Evolutionary conservation across 495 filamentous ascomycete genomes (phyloP), one percentile per base, ranked within the genome.

Genomic region (Penicillium canescens): DNA sequence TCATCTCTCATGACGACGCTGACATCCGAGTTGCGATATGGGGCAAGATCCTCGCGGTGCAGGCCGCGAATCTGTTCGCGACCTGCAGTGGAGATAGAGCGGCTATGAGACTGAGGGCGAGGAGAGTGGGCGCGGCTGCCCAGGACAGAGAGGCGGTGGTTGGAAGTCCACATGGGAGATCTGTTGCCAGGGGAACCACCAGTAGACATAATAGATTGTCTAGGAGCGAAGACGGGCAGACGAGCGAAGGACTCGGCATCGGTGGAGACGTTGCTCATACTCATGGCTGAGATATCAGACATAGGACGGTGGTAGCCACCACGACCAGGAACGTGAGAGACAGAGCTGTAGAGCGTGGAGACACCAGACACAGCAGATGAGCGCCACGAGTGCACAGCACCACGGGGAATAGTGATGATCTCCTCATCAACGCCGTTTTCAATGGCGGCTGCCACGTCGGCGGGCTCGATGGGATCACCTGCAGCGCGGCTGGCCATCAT

Each of bases 11-110:
- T 70, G 51, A 71, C 70, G n/a, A 57, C 53, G 54, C 70, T 76
- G 31, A 76, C 60, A 57, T 76, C 73, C 38, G 73, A 72, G 47
- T 73, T 73, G 33, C 71, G 71, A 47, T 74, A 76, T 44, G 65
- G 73, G 28, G 61, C 58, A 53, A 71, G 46, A 31, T 73, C 71
- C 40, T 74, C 71, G 7, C 73, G 68, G 9, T 69, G 65, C 21
- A 76, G 52, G 21, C 73, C 68, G 36, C 67, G 70, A 40, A 73
- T 36, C 51, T 73, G 68, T 44, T 75, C 70, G 6, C 72, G 50
- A 7, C 68, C 72, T 10, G 54, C 60, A 3, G 65, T 71, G 6
- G 70, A 75, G 14, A 72, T 37, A 8, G 67, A 69, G 20, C 55
- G 59, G 8, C 58, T 28, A 18, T 57, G 52, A 31, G 66, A 66